phyloP scores from a whole-genome alignment of 345 rosid genomes.

The Carallia pectinifolia region DNA sequence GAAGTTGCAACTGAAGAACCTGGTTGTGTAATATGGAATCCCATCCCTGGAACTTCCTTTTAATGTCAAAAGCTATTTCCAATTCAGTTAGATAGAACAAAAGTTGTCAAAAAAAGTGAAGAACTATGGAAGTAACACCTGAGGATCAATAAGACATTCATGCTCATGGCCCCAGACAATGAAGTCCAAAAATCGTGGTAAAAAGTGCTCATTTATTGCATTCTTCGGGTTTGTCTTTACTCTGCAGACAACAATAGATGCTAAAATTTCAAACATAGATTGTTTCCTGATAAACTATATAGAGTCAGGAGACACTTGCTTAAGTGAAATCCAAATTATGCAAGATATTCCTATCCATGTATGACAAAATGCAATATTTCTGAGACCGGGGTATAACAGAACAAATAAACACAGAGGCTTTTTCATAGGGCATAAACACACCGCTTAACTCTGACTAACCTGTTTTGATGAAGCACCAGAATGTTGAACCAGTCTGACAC shows the following conservation, averaged over 20 bases:
- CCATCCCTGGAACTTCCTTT: conserved; percentile 98
- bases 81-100: conserved; percentile 22
- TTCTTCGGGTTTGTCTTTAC: conserved; percentile 96
- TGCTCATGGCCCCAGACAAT: conserved; percentile 99
- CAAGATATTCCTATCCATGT: background rate
- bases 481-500: conserved; percentile 97
- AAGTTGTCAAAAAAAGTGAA: background rate
- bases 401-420: background rate
- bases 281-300: background rate
- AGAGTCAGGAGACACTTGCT: conserved; percentile 1
- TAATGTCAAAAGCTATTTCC: conserved; percentile 36
- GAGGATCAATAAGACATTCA: conserved; percentile 94
- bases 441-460: conserved; percentile 39
- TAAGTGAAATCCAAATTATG: background rate
- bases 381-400: background rate
- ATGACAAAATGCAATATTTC: background rate
- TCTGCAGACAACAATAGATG: conserved; percentile 39
- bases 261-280: background rate
- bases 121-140: conserved; percentile 41
- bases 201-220: conserved; percentile 95
- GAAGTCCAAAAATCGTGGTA: conserved; percentile 92
- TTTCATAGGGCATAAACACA: background rate
- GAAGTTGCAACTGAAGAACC: conserved; percentile 99
- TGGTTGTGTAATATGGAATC: conserved; percentile 98
- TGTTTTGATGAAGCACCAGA: conserved; percentile 97